Evolutionary conservation across 2,329 filamentous ascomycete genomes (phyloP), one percentile per base, ranked within the genome.

Genomic region (Rhexocercosporidium sp.): DNA sequence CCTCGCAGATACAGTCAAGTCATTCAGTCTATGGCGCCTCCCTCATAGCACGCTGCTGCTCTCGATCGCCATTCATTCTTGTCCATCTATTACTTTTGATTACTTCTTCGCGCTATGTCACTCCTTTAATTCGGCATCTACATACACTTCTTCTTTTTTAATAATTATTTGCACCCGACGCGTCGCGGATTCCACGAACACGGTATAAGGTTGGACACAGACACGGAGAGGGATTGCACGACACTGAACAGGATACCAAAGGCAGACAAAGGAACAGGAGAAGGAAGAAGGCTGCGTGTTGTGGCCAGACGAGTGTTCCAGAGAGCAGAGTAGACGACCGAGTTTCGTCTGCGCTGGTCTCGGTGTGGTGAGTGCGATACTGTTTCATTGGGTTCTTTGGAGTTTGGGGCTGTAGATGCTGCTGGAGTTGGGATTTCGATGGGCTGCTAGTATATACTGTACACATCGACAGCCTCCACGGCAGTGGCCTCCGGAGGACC

Each of bases 321-420:
- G 72, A 76, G 75, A 77, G 79, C 84, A 85, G 86, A 81, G 84
- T 85, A 86, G 86, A 83, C 86, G 86, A 86, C 79, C 74, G 69
- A 77, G 72, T 74, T 77, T 86, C 85, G 86, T 88, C 86, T 88
- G 86, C 83, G 80, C 85, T 88, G 86, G 84, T 88, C 86, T 81
- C 82, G 66, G 71, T 67, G 70, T 68, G 73, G 74, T 75, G 69
- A 51, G 75, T 69, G 59, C 34, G 22, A 31, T 46, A 9, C 37
- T 44, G 11, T 46, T 46, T 60, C 57, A 29, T 59, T 29, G 37
- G 14, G 22, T 59, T 41, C 16, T 9, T 59, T 44, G 34, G 12
- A 25, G n/a, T 7, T 59, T 25, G 34, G 25, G 27, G 1, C 27
- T 34, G 47, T 5, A 44, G 2, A n/a, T 44, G 34, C 34, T 11